Conservation (phyloP, 2,329 filamentous ascomycete genomes). For the Cladosporium sp. region DNA sequence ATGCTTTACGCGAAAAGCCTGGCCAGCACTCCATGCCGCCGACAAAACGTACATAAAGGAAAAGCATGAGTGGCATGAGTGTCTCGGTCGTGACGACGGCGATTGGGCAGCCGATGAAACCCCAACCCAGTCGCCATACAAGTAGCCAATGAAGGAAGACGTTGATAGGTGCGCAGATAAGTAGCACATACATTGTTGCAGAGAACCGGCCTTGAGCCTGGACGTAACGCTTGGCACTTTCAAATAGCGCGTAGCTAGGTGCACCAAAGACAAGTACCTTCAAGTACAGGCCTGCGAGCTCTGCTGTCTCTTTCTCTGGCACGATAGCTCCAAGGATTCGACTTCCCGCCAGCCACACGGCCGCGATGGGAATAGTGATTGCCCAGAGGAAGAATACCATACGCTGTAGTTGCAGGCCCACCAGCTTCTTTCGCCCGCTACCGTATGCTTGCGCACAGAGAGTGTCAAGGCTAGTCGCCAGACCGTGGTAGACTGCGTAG, state of each 20-base stretch:
- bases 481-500: conserved; percentile 55
- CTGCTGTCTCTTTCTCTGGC: conserved; percentile 69
- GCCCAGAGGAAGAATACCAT: conserved; percentile 77
- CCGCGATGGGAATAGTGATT: conserved; percentile 69
- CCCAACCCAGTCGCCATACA: conserved; percentile 66
- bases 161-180: conserved; percentile 81
- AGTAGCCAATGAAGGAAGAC: conserved; percentile 77
- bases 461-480: conserved; percentile 87
- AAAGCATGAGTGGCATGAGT: conserved; percentile 69
- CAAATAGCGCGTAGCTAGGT: conserved; percentile 74
- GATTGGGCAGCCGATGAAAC: conserved; percentile 78
- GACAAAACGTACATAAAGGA: conserved; percentile 71
- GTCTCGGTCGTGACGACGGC: conserved; percentile 75
- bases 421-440: conserved; percentile 83
- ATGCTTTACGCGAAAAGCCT: conserved; percentile 68
- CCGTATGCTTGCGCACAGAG: conserved; percentile 93
- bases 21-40: conserved; percentile 77
- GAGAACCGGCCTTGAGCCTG: conserved; percentile 87
- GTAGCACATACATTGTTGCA: conserved; percentile 77
- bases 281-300: conserved; percentile 71
- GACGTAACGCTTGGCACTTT: conserved; percentile 79
- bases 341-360: conserved; percentile 70
- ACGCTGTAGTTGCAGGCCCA: conserved; percentile 78
- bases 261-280: conserved; percentile 68
- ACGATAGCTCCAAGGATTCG: conserved; percentile 64